Conservation (phyloP, 306 rosid genomes). For the Lagenaria siceraria region DNA sequence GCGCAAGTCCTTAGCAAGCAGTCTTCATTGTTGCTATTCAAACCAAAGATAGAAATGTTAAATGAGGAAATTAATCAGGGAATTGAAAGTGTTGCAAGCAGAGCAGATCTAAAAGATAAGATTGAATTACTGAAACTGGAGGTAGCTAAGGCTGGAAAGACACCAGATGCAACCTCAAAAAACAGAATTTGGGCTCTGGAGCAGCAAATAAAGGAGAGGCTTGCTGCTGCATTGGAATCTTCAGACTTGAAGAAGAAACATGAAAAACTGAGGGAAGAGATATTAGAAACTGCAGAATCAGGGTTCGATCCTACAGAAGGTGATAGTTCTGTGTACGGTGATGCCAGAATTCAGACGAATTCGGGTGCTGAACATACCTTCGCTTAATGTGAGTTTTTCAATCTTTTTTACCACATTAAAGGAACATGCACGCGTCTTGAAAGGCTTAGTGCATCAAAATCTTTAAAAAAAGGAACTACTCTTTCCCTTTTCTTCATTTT, state of each 20-base stretch:
- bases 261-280: slow-evolving; percentile 39
- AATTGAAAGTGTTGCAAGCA: slow-evolving; percentile 33
- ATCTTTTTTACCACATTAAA: background rate
- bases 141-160: slow-evolving; percentile 51
- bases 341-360: slow-evolving; percentile 21
- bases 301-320: slow-evolving; percentile 15
- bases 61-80: slow-evolving; percentile 32
- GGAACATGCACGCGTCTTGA: background rate
- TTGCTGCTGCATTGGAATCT: slow-evolving; percentile 43
- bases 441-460: background rate
- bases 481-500: background rate
- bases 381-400: slow-evolving; percentile 51
- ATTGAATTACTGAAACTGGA: slow-evolving; percentile 53
- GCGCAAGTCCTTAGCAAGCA: slow-evolving; percentile 16
- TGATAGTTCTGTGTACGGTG: slow-evolving; percentile 17
- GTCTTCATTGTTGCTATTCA: slow-evolving; percentile 22
- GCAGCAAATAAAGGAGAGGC: slow-evolving; percentile 50
- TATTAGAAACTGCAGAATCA: slow-evolving; percentile 26
- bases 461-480: background rate
- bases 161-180: slow-evolving; percentile 41
- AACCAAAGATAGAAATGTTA: slow-evolving; percentile 37
- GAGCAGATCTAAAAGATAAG: slow-evolving; percentile 50
- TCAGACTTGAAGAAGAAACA: slow-evolving; percentile 53
- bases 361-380: slow-evolving; percentile 32
- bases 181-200: slow-evolving; percentile 50